Conservation (phyloP, 192 early-diverging fungal species). For the Phlyctochytrium planicorne region DNA sequence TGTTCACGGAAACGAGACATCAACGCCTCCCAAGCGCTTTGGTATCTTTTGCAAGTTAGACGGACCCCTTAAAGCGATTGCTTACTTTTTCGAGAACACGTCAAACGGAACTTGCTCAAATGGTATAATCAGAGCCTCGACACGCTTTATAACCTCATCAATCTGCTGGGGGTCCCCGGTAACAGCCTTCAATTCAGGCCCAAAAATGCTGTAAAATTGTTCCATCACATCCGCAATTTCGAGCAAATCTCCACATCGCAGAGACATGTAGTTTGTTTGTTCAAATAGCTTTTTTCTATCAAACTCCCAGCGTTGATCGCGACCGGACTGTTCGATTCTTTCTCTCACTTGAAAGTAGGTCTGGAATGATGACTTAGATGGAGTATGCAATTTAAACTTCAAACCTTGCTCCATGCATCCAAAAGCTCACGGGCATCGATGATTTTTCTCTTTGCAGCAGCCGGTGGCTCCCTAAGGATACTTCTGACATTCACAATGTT, state of each 20-base stretch:
- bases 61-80: background rate
- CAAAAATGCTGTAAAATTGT: conserved; percentile 69
- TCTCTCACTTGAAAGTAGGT: conserved; percentile 65
- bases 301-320: conserved; percentile 69
- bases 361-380: conserved; percentile 5
- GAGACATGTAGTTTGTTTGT: conserved; percentile 65
- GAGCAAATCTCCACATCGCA: conserved; percentile 56
- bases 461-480: conserved; percentile 52
- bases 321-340: conserved; percentile 60
- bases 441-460: conserved; percentile 57
- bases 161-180: conserved; percentile 66
- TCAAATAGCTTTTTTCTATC: conserved; percentile 67
- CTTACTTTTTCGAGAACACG: conserved; percentile 58
- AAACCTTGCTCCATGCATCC: conserved; percentile 55
- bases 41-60: conserved; percentile 35
- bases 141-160: conserved; percentile 67
- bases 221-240: conserved; percentile 68
- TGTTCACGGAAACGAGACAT: conserved; percentile 66
- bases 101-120: conserved; percentile 63
- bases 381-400: too few relatives aligned
- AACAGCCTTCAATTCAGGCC: conserved; percentile 64
- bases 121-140: conserved; percentile 58
- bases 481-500: conserved; percentile 57
- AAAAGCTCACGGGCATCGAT: conserved; percentile 54
- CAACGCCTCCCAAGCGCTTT: conserved; percentile 56